These are phyloP conservation scores for Lomentospora prolificans DNA, from an alignment of 2,329 filamentous ascomycete genomes.

Conservation along the genomic window DNA sequence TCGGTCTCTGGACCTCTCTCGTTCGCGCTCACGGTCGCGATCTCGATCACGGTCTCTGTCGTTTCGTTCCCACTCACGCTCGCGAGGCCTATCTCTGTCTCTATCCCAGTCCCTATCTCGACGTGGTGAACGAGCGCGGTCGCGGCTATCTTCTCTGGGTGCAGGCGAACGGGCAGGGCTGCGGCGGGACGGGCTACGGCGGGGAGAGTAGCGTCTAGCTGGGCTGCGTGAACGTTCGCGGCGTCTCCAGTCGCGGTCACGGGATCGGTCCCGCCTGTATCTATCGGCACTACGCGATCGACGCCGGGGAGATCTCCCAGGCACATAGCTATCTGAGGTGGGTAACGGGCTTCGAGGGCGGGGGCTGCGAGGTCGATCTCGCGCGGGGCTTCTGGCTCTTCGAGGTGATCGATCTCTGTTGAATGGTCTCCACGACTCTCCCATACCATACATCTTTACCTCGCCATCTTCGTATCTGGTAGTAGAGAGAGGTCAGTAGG, in stretches of 20 bases:
- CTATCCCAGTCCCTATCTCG: conserved; percentile 21
- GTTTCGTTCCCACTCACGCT: conserved; percentile 18
- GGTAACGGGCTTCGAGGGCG: conserved; percentile 24
- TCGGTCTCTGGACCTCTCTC: conserved; percentile 20
- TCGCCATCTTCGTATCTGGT: conserved; percentile 52
- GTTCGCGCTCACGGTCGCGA: conserved; percentile 13
- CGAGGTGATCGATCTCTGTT: conserved; percentile 32
- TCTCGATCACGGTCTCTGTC: conserved; percentile 10
- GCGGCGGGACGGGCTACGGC: conserved; percentile 27
- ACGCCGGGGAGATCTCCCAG: conserved; percentile 31
- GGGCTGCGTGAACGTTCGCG: conserved; percentile 21
- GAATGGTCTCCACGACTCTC: conserved; percentile 51
- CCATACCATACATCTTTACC: conserved; percentile 51
- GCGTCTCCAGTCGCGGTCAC: conserved; percentile 23
- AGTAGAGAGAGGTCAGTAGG: not conserved
- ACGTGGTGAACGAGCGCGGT: conserved; percentile 27
- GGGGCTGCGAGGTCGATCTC: conserved; percentile 27
- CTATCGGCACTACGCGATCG: conserved; percentile 32
- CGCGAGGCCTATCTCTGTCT: conserved; percentile 15
- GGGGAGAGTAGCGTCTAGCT: conserved; percentile 21
- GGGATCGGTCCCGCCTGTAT: conserved; percentile 31
- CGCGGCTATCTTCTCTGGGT: conserved; percentile 25
- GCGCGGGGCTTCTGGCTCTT: conserved; percentile 21
- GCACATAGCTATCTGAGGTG: conserved; percentile 35
- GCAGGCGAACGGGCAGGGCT: conserved; percentile 20